phyloP scores from a whole-genome alignment of 176 grass and related monocot genomes.

The Triticum turgidum region DNA sequence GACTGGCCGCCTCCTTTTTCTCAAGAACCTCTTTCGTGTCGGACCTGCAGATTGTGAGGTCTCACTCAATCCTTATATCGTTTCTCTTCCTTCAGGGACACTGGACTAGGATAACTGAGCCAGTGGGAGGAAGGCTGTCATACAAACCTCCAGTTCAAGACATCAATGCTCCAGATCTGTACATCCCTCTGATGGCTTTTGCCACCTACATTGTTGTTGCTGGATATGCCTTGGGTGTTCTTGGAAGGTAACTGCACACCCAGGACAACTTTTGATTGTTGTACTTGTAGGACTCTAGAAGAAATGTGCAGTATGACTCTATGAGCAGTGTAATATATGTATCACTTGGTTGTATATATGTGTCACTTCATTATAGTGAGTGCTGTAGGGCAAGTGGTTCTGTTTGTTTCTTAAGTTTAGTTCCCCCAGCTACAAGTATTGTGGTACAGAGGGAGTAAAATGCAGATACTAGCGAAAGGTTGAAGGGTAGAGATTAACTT shows the following conservation, averaged over 20 bases:
- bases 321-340: background rate
- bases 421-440: too few species aligned
- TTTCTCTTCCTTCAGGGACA: constrained; percentile 61
- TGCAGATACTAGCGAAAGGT: background rate
- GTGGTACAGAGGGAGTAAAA: background rate
- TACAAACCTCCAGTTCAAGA: constrained; percentile 89
- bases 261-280: background rate
- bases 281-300: background rate
- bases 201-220: background rate
- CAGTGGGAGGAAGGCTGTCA: constrained; percentile 69
- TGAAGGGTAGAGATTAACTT: background rate
- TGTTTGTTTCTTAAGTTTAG: background rate
- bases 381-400: background rate
- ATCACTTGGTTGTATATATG: background rate
- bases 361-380: background rate
- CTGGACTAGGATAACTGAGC: constrained; percentile 87
- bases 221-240: constrained; percentile 18
- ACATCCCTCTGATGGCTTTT: constrained; percentile 41
- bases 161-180: constrained; percentile 91
- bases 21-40: background rate
- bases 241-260: background rate
- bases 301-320: background rate
- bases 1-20: background rate
- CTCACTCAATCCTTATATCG: background rate
- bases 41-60: background rate